A percentile compares a stretch with the other conserved stretches of the same genome.
Conservation (phyloP, 2,329 filamentous ascomycete species). For the Colletotrichum cuscutae region DNA sequence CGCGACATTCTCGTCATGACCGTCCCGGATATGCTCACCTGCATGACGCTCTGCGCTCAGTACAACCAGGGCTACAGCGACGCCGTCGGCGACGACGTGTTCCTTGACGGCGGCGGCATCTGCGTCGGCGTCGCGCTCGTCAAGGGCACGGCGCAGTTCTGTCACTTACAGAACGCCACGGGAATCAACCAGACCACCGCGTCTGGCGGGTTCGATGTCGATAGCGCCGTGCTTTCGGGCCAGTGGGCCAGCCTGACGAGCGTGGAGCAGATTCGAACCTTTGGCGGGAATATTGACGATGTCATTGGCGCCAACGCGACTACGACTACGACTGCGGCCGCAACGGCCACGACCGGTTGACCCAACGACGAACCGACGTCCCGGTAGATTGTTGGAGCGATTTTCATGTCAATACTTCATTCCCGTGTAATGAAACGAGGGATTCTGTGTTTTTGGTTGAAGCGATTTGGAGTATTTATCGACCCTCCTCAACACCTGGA, state of each 20-base stretch:
- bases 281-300: constrained; percentile 27
- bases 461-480: background rate
- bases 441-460: background rate
- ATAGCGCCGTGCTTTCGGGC: constrained; percentile 27
- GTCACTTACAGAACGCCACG: constrained; percentile 33
- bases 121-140: constrained; percentile 32
- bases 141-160: constrained; percentile 32
- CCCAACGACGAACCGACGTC: background rate
- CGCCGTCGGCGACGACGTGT: constrained; percentile 32
- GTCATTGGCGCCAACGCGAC: constrained; percentile 11
- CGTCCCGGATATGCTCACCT: constrained; percentile 34
- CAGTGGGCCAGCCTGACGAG: constrained; percentile 20
- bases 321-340: background rate
- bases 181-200: constrained; percentile 27
- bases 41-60: constrained; percentile 35
- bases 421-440: background rate
- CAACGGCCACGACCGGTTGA: too few species aligned
- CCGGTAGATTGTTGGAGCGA: too few species aligned
- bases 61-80: constrained; percentile 36
- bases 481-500: too few species aligned
- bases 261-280: constrained; percentile 26
- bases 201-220: constrained; percentile 29
- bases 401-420: background rate
- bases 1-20: constrained; percentile 31
- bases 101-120: constrained; percentile 30